Conservation (phyloP, 768 basidiomycete species). For the Clathrus columnatus region DNA sequence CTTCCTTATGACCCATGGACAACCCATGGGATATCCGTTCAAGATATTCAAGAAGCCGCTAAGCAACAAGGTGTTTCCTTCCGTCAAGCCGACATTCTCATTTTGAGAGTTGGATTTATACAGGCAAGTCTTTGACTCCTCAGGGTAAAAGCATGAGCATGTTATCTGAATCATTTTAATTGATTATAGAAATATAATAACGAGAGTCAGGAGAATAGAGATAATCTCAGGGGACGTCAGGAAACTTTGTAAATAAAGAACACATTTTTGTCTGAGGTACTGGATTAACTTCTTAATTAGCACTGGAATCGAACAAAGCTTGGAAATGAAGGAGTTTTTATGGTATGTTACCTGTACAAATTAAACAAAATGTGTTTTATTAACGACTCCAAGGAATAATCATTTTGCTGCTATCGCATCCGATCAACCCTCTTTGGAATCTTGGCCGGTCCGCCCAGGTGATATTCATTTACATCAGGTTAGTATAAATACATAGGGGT, state of each 20-base stretch:
- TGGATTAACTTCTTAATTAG: not conserved
- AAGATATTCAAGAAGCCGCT: slow-evolving; percentile 51
- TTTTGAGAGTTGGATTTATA: slow-evolving; percentile 55
- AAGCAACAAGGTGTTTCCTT: slow-evolving; percentile 49
- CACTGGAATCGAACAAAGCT: not conserved
- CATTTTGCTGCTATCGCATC: slow-evolving; percentile 65
- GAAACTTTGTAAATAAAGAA: slow-evolving; percentile 49
- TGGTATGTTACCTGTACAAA: not conserved
- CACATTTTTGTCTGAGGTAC: not conserved
- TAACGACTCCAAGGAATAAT: slow-evolving; percentile 44
- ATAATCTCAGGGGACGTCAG: slow-evolving; percentile 30
- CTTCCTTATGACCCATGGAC: slow-evolving; percentile 61
- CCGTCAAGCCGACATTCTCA: slow-evolving; percentile 49
- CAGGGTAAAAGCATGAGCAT: not conserved
- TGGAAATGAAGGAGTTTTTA: slow-evolving; percentile 3
- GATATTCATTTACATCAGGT: slow-evolving; percentile 2
- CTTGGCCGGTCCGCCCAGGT: slow-evolving; percentile 18
- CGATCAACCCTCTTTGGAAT: slow-evolving; percentile 61
- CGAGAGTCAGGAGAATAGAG: slow-evolving; percentile 35
- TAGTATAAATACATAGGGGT: not conserved
- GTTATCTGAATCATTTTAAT: not conserved
- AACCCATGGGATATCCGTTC: slow-evolving; percentile 41
- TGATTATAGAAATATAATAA: slow-evolving; percentile 33
- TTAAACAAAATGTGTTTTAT: not conserved
- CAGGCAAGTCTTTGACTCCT: slow-evolving; percentile 18